phyloP scores from a whole-genome alignment of 2,329 filamentous ascomycete species.

The Pleomassaria siparia region DNA sequence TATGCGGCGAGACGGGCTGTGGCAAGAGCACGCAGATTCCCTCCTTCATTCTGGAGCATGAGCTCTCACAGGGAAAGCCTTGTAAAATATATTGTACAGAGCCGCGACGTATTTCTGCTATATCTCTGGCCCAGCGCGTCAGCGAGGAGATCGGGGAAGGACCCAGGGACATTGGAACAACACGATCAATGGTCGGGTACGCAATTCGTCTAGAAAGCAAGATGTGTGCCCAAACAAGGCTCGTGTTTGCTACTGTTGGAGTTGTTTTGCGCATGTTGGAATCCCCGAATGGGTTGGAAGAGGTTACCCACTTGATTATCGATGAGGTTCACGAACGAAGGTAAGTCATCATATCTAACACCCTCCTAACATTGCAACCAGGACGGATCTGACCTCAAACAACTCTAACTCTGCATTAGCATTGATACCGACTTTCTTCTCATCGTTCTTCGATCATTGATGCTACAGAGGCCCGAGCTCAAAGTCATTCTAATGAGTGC shows the following conservation, averaged over 20 bases:
- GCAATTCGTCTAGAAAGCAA: conserved; percentile 92
- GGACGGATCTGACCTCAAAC: not conserved
- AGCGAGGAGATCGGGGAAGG: conserved; percentile 92
- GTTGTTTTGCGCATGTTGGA: conserved; percentile 99
- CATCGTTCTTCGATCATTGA: conserved; percentile 83
- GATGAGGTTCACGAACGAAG: conserved; percentile 94
- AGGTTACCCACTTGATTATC: conserved; percentile 92
- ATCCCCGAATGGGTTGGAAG: conserved; percentile 78
- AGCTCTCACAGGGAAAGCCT: conserved; percentile 73
- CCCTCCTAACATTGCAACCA: not conserved
- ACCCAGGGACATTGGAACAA: conserved; percentile 77
- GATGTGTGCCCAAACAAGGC: conserved; percentile 74
- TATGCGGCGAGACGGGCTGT: conserved; percentile 95
- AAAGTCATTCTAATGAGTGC: conserved; percentile 98
- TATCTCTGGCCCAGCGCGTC: conserved; percentile 88
- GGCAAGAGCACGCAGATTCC: conserved; percentile 99
- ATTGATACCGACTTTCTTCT: conserved; percentile 97
- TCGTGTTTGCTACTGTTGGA: conserved; percentile 85
- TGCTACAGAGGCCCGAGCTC: conserved; percentile 74
- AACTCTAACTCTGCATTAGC: conserved; percentile 40
- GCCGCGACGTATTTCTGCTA: conserved; percentile 91
- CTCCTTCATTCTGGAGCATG: conserved; percentile 86
- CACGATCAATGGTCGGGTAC: conserved; percentile 85
- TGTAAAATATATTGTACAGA: conserved; percentile 97
- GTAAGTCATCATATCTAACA: conserved; percentile 15